Evolutionary conservation across 768 basidiomycete species (phyloP).

Genomic region (Trametes elegans): DNA sequence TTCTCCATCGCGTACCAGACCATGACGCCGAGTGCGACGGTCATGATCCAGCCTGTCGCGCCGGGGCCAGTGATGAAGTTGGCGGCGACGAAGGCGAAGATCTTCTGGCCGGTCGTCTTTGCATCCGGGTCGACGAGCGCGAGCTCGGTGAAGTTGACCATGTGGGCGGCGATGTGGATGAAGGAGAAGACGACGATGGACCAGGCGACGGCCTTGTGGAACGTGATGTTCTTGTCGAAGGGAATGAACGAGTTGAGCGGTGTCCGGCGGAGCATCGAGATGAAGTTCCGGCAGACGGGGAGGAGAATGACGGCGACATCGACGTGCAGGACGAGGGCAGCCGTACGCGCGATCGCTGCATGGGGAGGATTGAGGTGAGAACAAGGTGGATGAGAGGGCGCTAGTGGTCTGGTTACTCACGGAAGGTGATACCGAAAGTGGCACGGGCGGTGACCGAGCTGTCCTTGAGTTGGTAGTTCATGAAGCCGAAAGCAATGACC

Average conservation of each 20-base stretch:
- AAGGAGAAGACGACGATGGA: constrained; percentile 75
- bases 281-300: constrained; percentile 93
- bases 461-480: constrained; percentile 80
- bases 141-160: constrained; percentile 78
- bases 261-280: constrained; percentile 84
- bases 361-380: background rate
- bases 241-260: constrained; percentile 85
- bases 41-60: constrained; percentile 89
- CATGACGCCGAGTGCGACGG: constrained; percentile 67
- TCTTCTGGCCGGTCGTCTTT: constrained; percentile 48
- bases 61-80: constrained; percentile 86
- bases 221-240: constrained; percentile 89
- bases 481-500: constrained; percentile 71
- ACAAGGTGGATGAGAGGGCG: background rate
- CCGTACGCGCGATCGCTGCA: constrained; percentile 79
- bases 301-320: constrained; percentile 93
- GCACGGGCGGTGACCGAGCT: constrained; percentile 64
- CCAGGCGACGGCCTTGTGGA: constrained; percentile 92
- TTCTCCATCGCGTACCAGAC: constrained; percentile 86
- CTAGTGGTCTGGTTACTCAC: constrained; percentile 41
- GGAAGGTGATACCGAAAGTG: constrained; percentile 73
- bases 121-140: constrained; percentile 55
- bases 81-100: constrained; percentile 69
- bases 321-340: constrained; percentile 88
- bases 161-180: constrained; percentile 82